Evolutionary conservation across 768 basidiomycete species (phyloP), one percentile per base, ranked within the genome.

Genomic region (Macrolepiota dolichaula): DNA sequence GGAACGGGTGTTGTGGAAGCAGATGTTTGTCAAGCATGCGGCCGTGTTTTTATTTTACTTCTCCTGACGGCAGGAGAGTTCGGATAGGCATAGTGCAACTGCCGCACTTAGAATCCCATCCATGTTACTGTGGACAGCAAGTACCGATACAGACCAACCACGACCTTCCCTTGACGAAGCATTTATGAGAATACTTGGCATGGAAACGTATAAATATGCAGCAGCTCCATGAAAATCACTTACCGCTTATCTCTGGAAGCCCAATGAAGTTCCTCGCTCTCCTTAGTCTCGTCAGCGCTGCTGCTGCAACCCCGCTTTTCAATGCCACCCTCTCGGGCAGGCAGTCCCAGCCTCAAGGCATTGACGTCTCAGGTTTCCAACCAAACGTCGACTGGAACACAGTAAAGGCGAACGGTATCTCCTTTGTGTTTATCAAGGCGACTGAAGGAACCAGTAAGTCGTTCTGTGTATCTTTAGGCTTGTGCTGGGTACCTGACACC

Each of bases 1-100:
- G 3, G 88, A 91, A 5, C 85, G 85, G 70, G 98, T 95, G 25
- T 96, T 95, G 17, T 96, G 89, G 75, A 99, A 99, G 64, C 90
- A 96, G 95, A 27, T 11, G 24, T 7, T 24, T 49, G 22, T 4
- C 47, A 22, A 49, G 47, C 47, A 49, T 49, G 24, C 24, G 47
- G 47, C 19, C 12, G 5, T 13, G 15, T 27, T 12, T 49, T 27
- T 24, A 49, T 49, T 49, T 49, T 49, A 4, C 12, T 12, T 27
- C 19, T 24, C 22, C 25, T 49, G 12, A 24, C 13, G 25, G 25
- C 11, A 3, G 11, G 25, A 11, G 11, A 24, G 25, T 49, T 12
- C 47, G 24, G 12, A n/a, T 27, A 24, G 47, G 25, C 25, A 49
- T 19, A 24, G 24, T 27, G 25, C 47, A 49, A 49, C 47, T 11